phyloP scores from a whole-genome alignment of 768 basidiomycete species.

The Leccinellum albellum region DNA sequence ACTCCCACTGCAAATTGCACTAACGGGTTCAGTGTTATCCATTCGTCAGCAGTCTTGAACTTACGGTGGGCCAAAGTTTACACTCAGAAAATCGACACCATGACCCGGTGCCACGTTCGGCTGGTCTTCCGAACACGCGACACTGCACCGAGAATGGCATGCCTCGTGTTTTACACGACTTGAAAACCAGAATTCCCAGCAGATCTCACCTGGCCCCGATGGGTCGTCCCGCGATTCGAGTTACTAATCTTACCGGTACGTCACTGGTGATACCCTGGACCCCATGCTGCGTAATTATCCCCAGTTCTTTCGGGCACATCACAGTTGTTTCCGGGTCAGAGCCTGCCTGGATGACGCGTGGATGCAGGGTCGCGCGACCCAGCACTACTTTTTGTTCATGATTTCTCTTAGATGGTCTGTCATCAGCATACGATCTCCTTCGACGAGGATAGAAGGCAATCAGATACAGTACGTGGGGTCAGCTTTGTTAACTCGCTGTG shows the following conservation, averaged over 20 bases:
- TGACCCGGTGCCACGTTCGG: background rate
- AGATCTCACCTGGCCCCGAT: background rate
- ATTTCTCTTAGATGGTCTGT: background rate
- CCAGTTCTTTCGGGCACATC: constrained; percentile 4
- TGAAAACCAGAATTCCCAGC: background rate
- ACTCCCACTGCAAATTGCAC: background rate
- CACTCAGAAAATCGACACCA: background rate
- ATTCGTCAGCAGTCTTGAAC: background rate
- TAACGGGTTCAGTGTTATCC: background rate
- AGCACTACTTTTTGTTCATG: background rate
- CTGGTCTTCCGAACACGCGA: background rate
- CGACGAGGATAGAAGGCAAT: background rate
- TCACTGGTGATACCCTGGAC: constrained; percentile 6
- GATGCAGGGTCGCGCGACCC: constrained; percentile 9
- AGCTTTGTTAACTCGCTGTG: background rate
- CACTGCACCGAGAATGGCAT: background rate
- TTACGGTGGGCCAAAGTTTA: background rate
- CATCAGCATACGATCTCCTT: constrained; percentile 4
- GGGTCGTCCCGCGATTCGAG: background rate
- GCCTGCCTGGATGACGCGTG: constrained; percentile 11
- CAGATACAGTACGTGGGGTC: background rate
- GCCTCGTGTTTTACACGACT: background rate
- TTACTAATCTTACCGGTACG: background rate
- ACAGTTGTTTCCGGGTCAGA: background rate
- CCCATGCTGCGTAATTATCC: background rate